Base-by-base conservation (phyloP, 2,329 filamentous ascomycete species). In the Orbilia oligospora region DNA sequence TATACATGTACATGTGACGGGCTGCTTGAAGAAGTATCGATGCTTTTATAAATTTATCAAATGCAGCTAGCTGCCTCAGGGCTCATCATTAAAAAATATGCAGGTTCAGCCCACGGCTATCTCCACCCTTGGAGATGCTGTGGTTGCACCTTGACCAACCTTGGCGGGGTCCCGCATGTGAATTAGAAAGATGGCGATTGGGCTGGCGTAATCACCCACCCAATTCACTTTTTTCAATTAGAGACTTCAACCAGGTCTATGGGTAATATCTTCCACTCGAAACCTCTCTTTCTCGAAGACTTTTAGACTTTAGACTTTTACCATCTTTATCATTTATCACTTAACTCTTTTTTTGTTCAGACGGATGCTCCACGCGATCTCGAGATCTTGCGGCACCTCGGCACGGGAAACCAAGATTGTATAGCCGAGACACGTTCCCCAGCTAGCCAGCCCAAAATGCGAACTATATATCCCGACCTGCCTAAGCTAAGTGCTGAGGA, bases 91-190 rank as follows among this genome's bases (percentile, higher is more conserved):
- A 56, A 51, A n/a, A 33, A 22, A 56, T 53, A 30, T 67, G 61
- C 61, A 67, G 53, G 71, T 63, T 44, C 49, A 53, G 27, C 51
- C 61, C 55, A 58, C 51, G 49, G 58, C 16, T 33, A 1, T 41
- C 18, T 36, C 36, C 51, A 67, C 51, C 49, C 69, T 65, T 24
- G 48, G 9, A 41, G 18, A 16, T 48, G 18, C 38, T n/a, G 30
- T 41, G 49, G 24, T 16, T 51, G 41, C 33, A 48, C 49, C 22
- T 33, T 41, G 55, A n/a, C 56, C 24, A 22, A 10, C 8, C 61
- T 73, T 66, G 61, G 56, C 61, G 46, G 10, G 22, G 38, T 63
- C 14, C 38, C 33, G 18, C 71, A 75, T 69, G 71, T 75, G 71
- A 75, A 75, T 6, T 4, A 41, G 53, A 64, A 46, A 14, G 22